Conservation (phyloP, 169 alveolate genomes). For the Eimeria tenella region DNA sequence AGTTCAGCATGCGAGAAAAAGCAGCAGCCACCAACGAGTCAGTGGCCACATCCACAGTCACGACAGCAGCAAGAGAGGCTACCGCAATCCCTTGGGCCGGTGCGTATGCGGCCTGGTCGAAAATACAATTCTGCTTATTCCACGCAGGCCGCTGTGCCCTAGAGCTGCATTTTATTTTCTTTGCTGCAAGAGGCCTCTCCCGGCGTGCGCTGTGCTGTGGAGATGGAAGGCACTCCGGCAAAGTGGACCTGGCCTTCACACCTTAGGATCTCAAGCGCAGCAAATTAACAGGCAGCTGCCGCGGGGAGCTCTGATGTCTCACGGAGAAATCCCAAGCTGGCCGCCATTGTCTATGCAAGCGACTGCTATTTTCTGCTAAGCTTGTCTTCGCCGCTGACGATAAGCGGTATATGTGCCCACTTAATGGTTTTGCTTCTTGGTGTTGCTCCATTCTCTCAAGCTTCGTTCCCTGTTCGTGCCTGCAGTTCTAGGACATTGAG, state of each 20-base stretch:
- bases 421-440: not conserved
- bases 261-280: slow-evolving; percentile 30
- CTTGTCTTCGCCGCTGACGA: slow-evolving; percentile 33
- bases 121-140: not conserved
- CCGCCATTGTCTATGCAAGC: slow-evolving; percentile 41
- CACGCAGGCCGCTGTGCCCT: slow-evolving; percentile 50
- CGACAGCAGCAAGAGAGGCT: slow-evolving; percentile 19
- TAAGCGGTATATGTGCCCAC: not conserved
- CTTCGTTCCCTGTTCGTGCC: not conserved
- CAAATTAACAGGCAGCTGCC: slow-evolving; percentile 27
- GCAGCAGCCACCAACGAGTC: not conserved
- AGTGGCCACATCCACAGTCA: slow-evolving; percentile 1
- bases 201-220: slow-evolving; percentile 76
- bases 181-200: slow-evolving; percentile 31
- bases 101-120: slow-evolving; percentile 20
- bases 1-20: not conserved
- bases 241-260: slow-evolving; percentile 38
- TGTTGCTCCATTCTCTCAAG: not conserved
- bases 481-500: not conserved
- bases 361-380: slow-evolving; percentile 38
- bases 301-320: slow-evolving; percentile 12
- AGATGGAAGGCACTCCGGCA: slow-evolving; percentile 76
- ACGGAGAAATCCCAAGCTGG: slow-evolving; percentile 47
- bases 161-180: slow-evolving; percentile 61
- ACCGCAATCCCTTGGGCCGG: not conserved